Conservation (phyloP, 257 asterid species). For the Schizonepeta tenuifolia region DNA sequence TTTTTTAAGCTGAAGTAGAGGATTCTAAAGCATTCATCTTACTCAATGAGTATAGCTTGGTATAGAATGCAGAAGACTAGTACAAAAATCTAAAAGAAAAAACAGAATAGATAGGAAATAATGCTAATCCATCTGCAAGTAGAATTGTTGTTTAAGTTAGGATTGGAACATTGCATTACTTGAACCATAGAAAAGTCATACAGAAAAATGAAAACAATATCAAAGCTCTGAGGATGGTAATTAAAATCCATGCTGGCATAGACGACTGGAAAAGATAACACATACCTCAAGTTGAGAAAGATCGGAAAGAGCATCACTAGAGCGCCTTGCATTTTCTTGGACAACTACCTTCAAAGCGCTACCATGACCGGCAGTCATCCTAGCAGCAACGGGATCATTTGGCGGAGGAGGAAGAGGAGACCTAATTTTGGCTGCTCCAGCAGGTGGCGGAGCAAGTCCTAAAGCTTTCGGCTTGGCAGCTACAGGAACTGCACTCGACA, state of each 20-base stretch:
- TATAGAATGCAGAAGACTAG: background rate
- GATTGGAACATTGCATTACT: background rate
- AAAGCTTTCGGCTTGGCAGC: constrained; percentile 63
- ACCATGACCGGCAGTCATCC: constrained; percentile 43
- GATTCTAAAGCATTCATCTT: background rate
- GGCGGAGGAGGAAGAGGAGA: constrained; percentile 98
- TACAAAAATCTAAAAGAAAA: background rate
- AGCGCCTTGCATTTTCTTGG: constrained; percentile 49
- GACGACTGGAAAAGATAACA: constrained; percentile 4
- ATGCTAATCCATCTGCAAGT: constrained; percentile 3
- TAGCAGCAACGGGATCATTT: constrained; percentile 65
- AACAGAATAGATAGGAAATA: background rate
- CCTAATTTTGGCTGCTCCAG: constrained; percentile 66
- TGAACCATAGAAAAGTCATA: background rate
- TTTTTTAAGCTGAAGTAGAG: background rate
- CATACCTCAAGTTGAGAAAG: constrained; percentile 87
- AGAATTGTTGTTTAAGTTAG: background rate
- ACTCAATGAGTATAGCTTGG: background rate
- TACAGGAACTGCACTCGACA: constrained; percentile 56
- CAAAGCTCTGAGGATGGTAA: background rate
- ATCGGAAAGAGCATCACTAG: constrained; percentile 68
- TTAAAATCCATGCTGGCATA: background rate
- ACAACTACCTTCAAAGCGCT: constrained; percentile 40
- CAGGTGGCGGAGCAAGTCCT: constrained; percentile 85
- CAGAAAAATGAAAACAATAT: background rate